Evolutionary conservation across 2,329 filamentous ascomycete species (phyloP).

Genomic region (Zymoseptoria brevis): DNA sequence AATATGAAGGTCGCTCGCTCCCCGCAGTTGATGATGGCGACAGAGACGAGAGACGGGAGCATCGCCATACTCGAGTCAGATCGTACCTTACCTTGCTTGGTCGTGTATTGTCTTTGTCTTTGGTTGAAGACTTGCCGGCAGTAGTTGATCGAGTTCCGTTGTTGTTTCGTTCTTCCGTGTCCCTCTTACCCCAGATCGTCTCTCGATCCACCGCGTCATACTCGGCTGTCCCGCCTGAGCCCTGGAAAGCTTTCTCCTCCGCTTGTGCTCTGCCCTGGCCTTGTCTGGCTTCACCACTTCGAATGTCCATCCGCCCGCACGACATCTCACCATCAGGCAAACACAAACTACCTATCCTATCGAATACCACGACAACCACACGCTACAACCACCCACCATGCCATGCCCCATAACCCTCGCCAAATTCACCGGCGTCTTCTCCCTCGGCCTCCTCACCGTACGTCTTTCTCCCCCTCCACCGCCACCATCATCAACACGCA

Average conservation of each 20-base stretch:
- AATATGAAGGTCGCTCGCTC: neutral
- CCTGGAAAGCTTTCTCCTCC: neutral
- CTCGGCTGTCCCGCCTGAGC: neutral
- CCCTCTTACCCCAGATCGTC: neutral
- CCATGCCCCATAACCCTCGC: slow-evolving; percentile 58
- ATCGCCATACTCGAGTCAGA: neutral
- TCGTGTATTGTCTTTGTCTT: no score
- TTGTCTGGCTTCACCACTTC: slow-evolving; percentile 1
- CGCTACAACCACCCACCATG: slow-evolving; percentile 19
- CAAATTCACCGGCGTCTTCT: slow-evolving; percentile 91
- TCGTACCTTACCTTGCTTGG: neutral
- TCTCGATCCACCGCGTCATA: neutral
- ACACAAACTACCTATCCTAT: no score
- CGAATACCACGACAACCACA: no score
- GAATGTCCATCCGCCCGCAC: neutral
- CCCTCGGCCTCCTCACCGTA: slow-evolving; percentile 58
- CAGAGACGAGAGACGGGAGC: no score
- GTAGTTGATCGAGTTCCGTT: neutral
- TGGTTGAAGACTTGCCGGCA: neutral
- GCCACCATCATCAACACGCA: slow-evolving; percentile 2
- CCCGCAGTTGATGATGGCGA: no score
- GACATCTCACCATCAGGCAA: neutral
- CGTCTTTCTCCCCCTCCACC: slow-evolving; percentile 7
- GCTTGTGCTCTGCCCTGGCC: no score
- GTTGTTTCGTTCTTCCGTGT: no score